Evolutionary conservation across 768 basidiomycete species (phyloP).

Genomic region (Hemileccinum impolitum): DNA sequence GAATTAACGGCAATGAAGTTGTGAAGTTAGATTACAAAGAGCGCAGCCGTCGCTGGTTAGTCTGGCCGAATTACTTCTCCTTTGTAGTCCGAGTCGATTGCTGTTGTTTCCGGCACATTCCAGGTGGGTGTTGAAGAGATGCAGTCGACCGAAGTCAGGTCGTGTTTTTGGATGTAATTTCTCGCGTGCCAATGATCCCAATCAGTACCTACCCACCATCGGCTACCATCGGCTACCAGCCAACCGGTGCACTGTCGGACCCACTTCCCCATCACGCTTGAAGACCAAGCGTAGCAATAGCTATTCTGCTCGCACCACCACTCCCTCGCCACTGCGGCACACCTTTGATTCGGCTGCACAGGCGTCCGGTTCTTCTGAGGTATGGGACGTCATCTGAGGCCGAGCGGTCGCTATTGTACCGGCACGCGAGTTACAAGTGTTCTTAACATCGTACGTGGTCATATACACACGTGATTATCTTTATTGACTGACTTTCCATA

Average conservation of each 20-base stretch:
- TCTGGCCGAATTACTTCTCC: too few relatives aligned
- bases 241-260: conserved; percentile 26
- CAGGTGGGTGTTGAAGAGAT: too few relatives aligned
- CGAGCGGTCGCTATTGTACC: conserved; percentile 37
- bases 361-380: conserved; percentile 20
- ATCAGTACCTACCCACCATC: too few relatives aligned
- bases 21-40: too few relatives aligned
- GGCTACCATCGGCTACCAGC: too few relatives aligned
- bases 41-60: too few relatives aligned
- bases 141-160: too few relatives aligned
- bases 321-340: conserved; percentile 42
- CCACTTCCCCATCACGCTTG: conserved; percentile 36
- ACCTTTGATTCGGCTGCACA: conserved; percentile 32
- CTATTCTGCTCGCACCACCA: conserved; percentile 34
- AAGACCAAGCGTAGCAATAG: conserved; percentile 40
- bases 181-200: too few relatives aligned
- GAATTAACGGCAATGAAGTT: too few relatives aligned
- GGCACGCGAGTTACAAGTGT: conserved; percentile 42
- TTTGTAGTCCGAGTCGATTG: too few relatives aligned
- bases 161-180: too few relatives aligned
- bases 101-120: too few relatives aligned
- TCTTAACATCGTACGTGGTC: conserved; percentile 43
- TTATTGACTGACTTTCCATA: not conserved
- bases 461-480: not conserved
- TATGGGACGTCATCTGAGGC: conserved; percentile 29